Conservation (phyloP, 164 flowering plant species). For the Vitis rupestris region DNA sequence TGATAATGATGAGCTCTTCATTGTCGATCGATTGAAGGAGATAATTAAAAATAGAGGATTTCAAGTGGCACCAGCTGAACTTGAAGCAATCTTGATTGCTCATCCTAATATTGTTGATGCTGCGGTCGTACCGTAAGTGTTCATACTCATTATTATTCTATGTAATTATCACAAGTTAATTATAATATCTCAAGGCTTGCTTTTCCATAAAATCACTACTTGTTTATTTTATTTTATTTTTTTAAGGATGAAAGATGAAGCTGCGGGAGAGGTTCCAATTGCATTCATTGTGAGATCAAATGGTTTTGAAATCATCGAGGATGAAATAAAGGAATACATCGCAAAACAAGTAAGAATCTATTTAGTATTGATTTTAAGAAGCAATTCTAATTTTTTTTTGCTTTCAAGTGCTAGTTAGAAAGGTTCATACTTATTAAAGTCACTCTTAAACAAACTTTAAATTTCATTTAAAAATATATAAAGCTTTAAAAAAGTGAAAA, state of each 20-base stretch:
- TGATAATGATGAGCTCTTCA: conserved; percentile 38
- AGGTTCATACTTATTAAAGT: no score
- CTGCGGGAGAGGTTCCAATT: conserved; percentile 84
- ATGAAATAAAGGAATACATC: conserved; percentile 76
- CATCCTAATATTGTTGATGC: conserved; percentile 79
- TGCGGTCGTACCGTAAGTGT: conserved; percentile 86
- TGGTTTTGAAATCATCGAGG: conserved; percentile 68
- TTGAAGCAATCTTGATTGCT: conserved; percentile 74
- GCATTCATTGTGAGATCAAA: conserved; percentile 83
- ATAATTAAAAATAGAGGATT: conserved; percentile 91
- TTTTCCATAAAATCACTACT: no score
- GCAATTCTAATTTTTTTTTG: no score
- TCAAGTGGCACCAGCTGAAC: conserved; percentile 98
- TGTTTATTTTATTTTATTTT: background rate
- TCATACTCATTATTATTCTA: no score
- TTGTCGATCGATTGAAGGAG: conserved; percentile 69
- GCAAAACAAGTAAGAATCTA: conserved; percentile 61
- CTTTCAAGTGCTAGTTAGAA: no score
- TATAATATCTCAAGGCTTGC: no score
- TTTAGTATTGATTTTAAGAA: no score
- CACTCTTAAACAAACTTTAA: no score
- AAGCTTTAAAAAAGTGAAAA: no score
- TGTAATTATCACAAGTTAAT: no score
- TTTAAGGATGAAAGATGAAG: conserved; percentile 78
- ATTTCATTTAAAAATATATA: no score